Base-by-base conservation (phyloP, 306 rosid species). In the Cucumis melo region DNA sequence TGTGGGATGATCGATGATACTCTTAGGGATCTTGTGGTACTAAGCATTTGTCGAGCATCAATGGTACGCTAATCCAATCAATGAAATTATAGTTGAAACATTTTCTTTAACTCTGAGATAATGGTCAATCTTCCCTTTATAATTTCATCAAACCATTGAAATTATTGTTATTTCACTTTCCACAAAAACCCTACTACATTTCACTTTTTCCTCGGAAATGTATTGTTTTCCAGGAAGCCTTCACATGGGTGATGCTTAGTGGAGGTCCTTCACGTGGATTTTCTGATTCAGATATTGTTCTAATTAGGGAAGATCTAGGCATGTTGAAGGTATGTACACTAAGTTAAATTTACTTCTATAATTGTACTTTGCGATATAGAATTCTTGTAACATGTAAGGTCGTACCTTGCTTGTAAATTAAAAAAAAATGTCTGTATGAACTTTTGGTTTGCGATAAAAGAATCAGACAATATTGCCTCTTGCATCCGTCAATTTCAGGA, bases 231-330 rank as follows among this genome's bases (percentile, higher is more conserved):
- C 83, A 87, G 91, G 91, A 87, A 83, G 88, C 83, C 64, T 85
- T 83, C 75, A 81, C 61, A 32, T 85, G 88, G 88, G 88, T 85
- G 74, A 72, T 87, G 80, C 88, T 87, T 64, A 84, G 85, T 75
- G 88, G 91, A 65, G 91, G 91, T 77, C 91, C 91, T 74, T 87
- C 85, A 73, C 87, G 91, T 63, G 85, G 83, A 72, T 87, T 83
- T 81, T 81, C 83, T 51, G 84, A 79, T 85, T 78, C 87, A 41
- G 87, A 87, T 64, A 74, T 85, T 71, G 56, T 17, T 63, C 62
- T 81, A 13, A 65, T 87, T 81, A 78, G 77, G 67, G 87, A 85
- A 62, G 91, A 87, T 82, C 84, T 87, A 58, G 34, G 70, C 3
- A 66, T 79, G 17, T 59, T 87, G 60, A 87, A 85, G 88, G 91